These are phyloP conservation scores for Candida wancherniae DNA, from an alignment of 805 yeast species.

Conservation along the genomic window DNA sequence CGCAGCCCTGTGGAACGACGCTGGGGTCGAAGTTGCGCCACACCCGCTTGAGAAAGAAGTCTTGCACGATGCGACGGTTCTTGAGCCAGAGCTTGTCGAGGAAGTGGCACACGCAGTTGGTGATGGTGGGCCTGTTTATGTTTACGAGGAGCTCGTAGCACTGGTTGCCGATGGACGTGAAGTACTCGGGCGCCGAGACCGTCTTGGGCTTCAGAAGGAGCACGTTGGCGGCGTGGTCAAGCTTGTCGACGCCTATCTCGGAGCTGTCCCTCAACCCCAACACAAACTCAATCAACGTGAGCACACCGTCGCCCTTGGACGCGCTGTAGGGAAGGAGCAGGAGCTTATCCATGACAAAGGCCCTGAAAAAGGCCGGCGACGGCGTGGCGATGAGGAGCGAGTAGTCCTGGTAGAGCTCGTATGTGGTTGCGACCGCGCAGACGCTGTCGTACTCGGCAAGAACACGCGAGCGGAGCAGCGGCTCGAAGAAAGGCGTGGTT, in stretches of 20 bases:
- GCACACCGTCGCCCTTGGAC: slow-evolving; percentile 56
- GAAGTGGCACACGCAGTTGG: slow-evolving; percentile 53
- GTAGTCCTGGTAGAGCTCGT: slow-evolving; percentile 56
- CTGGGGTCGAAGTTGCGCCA: slow-evolving; percentile 44
- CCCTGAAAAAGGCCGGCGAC: slow-evolving; percentile 43
- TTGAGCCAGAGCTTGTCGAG: slow-evolving; percentile 47
- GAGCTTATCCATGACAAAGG: slow-evolving; percentile 45
- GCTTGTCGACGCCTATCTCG: slow-evolving; percentile 58
- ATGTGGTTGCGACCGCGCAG: slow-evolving; percentile 56
- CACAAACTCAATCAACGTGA: slow-evolving; percentile 68
- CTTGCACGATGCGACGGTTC: slow-evolving; percentile 48
- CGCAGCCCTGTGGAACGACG: slow-evolving; percentile 9
- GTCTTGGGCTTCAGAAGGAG: slow-evolving; percentile 58
- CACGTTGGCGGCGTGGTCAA: slow-evolving; percentile 63
- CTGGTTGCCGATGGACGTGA: slow-evolving; percentile 57
- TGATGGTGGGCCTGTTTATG: slow-evolving; percentile 57
- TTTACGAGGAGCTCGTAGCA: slow-evolving; percentile 52
- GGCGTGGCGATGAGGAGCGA: slow-evolving; percentile 52
- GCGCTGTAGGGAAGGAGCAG: slow-evolving; percentile 53
- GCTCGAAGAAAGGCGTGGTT: slow-evolving; percentile 26
- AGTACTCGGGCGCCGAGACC: slow-evolving; percentile 47
- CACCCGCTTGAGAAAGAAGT: slow-evolving; percentile 52
- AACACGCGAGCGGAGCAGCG: slow-evolving; percentile 8
- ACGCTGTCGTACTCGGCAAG: slow-evolving; percentile 17
- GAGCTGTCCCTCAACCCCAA: slow-evolving; percentile 74